A percentile compares a stretch with the other conserved stretches of the same genome.
These are phyloP conservation scores for Vinca major DNA, from an alignment of 305 asterid genomes.

Conservation along the genomic window DNA sequence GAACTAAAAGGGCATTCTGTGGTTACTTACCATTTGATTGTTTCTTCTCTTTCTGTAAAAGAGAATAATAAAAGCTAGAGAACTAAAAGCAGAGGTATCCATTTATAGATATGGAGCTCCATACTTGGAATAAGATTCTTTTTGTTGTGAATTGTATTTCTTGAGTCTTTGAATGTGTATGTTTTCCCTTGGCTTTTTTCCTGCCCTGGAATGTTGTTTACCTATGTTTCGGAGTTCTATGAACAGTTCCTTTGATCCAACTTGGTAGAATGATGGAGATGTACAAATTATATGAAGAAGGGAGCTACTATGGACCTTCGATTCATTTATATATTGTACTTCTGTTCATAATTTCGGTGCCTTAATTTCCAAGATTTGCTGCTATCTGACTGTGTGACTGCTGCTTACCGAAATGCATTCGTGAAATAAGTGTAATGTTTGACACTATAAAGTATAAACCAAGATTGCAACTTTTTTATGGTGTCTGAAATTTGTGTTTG, in stretches of 20 bases:
- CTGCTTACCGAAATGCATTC: not conserved
- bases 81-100: not conserved
- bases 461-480: conserved; percentile 4
- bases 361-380: not conserved
- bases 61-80: not conserved
- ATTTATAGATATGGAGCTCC: not conserved
- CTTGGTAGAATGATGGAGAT: not conserved
- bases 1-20: not conserved
- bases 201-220: not conserved
- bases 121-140: not conserved
- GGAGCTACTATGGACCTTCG: not conserved
- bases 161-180: not conserved
- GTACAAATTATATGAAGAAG: not conserved
- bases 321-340: not conserved
- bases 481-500: too few species aligned
- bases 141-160: not conserved
- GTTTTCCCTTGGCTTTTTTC: not conserved
- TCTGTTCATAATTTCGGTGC: not conserved
- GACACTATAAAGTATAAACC: not conserved
- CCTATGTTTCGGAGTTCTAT: not conserved
- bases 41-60: not conserved
- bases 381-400: not conserved
- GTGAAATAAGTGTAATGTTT: not conserved
- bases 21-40: not conserved
- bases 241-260: not conserved